Evolutionary conservation across 441 rosid species (phyloP).

Genomic region (Corymbia calophylla): DNA sequence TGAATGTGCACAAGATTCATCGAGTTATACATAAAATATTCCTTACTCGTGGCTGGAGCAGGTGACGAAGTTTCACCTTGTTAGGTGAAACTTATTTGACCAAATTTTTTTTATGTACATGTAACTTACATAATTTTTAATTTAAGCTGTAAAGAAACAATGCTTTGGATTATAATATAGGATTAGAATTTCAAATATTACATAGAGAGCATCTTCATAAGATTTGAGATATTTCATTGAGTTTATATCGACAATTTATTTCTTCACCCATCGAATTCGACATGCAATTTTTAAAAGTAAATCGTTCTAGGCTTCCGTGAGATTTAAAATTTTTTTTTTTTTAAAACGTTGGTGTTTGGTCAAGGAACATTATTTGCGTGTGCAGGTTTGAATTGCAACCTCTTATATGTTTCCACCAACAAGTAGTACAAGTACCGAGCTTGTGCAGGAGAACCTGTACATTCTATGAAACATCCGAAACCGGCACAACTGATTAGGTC

Average conservation of each 20-base stretch:
- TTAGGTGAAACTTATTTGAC: background rate
- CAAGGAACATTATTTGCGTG: background rate
- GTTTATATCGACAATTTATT: background rate
- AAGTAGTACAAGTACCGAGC: background rate
- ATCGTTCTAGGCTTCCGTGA: fast-evolving
- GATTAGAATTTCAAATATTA: background rate
- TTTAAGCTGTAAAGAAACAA: background rate
- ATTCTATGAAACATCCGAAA: background rate
- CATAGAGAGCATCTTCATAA: background rate
- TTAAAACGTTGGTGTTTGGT: background rate
- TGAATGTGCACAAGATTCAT: background rate
- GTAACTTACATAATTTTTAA: background rate
- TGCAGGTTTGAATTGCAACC: background rate
- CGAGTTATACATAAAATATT: background rate
- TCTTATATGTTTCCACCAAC: background rate
- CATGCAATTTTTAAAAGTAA: background rate
- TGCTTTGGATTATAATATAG: background rate
- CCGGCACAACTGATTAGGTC: background rate
- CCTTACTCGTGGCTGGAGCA: background rate
- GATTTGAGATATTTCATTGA: background rate
- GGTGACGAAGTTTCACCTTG: background rate
- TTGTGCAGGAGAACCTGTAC: background rate
- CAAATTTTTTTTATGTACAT: background rate
- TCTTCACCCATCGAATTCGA: background rate
- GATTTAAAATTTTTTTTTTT: background rate